Evolutionary conservation across 2,329 filamentous ascomycete species (phyloP), one percentile per base, ranked within the genome.

Genomic region (Corniculantispora saksenae): DNA sequence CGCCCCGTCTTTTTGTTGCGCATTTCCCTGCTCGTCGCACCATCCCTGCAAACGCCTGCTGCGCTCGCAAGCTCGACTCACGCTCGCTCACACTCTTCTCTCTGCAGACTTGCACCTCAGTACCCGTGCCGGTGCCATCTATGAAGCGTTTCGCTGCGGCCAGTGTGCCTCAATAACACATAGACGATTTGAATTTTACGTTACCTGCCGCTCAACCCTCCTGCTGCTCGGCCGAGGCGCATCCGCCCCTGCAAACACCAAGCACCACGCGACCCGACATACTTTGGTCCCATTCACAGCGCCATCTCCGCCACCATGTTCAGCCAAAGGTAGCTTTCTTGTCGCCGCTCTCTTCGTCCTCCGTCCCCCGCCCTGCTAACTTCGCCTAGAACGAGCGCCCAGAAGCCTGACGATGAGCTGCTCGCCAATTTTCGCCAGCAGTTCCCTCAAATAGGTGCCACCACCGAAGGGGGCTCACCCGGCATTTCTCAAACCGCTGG

Each of bases 321-420:
- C 43, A 63, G 65, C 50, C 65, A 66, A 61, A 66, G 65, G 65
- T 66, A 60, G n/a, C 35, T 40, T 47, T 4, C 19, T 43, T 17
- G 45, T 19, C 13, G 10, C n/a, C 5, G n/a, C 12, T 2, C 29
- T 21, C 13, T 29, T 12, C 10, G 32, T 32, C 19, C 19, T 12
- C 43, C 10, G 32, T 32, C 19, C 19, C 8, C 43, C 17, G 2
- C 43, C 25, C 15, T 51, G 32, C 54, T 62, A 15, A 55, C 38
- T 21, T 40, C 53, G 25, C 56, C 10, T 70, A 92, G 90, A 80
- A 91, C 86, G 73, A 93, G 87, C 77, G 89, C 91, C 64, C 91
- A 93, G 78, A 97, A 97, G 82, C 93, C 93, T 64, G 89, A 88
- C 76, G 91, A 94, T 75, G 92, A 94, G 72, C 85, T 97, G 74